A percentile compares a stretch with the other conserved stretches of the same genome.
These are phyloP conservation scores for Diaporthe humulicola DNA, from an alignment of 2,329 filamentous ascomycete genomes.

Conservation along the genomic window DNA sequence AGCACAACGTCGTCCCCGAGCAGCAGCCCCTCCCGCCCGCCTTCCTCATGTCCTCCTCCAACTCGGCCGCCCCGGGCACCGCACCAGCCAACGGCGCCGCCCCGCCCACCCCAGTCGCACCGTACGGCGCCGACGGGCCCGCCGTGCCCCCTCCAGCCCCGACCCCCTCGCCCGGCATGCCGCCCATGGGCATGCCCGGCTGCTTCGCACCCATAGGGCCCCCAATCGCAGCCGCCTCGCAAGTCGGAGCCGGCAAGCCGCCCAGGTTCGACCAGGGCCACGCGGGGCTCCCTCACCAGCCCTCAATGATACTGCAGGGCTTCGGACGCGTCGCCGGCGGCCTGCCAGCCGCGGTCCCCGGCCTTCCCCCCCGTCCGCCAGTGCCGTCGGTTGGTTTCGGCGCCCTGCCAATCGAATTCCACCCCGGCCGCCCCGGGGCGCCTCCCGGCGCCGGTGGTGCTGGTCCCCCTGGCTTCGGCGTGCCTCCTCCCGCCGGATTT, in stretches of 20 bases:
- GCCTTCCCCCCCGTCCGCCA: conserved; percentile 64
- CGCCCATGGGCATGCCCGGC: conserved; percentile 48
- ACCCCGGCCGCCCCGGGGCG: conserved; percentile 57
- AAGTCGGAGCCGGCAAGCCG: conserved; percentile 41
- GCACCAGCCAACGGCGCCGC: conserved; percentile 41
- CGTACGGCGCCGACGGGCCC: conserved; percentile 35
- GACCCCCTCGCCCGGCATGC: conserved; percentile 42
- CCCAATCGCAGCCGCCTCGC: conserved; percentile 45
- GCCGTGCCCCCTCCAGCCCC: conserved; percentile 40
- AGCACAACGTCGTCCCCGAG: conserved; percentile 90
- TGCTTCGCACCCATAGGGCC: conserved; percentile 53
- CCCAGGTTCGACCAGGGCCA: conserved; percentile 37
- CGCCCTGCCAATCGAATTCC: conserved; percentile 61
- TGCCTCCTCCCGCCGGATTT: conserved; percentile 54
- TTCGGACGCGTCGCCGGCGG: conserved; percentile 47
- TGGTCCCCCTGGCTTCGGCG: conserved; percentile 55
- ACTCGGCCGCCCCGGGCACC: conserved; percentile 43
- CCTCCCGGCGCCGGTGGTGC: conserved; percentile 46
- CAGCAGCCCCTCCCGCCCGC: conserved; percentile 81
- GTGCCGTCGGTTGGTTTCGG: conserved; percentile 59
- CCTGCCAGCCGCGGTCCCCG: conserved; percentile 63
- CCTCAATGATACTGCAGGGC: conserved; percentile 37
- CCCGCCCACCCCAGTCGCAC: conserved; percentile 41
- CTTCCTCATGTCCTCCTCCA: conserved; percentile 66
- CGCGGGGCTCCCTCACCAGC: conserved; percentile 27